phyloP scores from a whole-genome alignment of 768 basidiomycete genomes.

The Exsudoporus frostii region DNA sequence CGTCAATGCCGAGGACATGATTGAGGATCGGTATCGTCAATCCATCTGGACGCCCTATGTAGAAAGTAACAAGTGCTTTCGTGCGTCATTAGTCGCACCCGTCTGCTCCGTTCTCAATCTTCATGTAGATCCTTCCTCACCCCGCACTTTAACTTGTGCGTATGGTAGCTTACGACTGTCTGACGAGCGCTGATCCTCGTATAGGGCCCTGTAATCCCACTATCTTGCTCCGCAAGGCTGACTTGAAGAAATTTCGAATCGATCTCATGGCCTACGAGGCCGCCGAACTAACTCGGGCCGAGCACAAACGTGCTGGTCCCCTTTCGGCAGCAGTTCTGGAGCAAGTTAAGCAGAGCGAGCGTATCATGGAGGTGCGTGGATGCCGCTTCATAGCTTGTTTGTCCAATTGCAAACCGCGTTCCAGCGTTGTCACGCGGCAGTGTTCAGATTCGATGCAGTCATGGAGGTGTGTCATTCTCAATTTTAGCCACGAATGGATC shows the following conservation, averaged over 20 bases:
- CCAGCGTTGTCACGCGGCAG: constrained; percentile 3
- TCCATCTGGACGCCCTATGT: constrained; percentile 21
- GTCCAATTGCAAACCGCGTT: background rate
- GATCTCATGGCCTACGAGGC: constrained; percentile 3
- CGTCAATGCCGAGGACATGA: background rate
- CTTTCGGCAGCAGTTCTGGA: background rate
- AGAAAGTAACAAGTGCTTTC: constrained; percentile 20
- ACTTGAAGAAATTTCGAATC: constrained; percentile 8
- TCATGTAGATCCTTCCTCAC: background rate
- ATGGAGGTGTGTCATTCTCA: constrained; percentile 17
- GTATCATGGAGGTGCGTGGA: background rate
- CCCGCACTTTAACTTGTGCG: constrained; percentile 10
- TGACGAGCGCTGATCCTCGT: background rate
- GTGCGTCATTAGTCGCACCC: constrained; percentile 12
- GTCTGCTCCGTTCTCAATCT: background rate
- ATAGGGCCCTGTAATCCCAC: constrained; percentile 18
- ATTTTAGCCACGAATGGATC: background rate
- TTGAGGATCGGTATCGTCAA: background rate
- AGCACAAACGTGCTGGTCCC: background rate
- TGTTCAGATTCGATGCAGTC: constrained; percentile 6
- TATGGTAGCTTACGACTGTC: background rate
- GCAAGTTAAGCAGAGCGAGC: background rate
- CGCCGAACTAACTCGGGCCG: background rate
- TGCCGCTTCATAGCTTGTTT: background rate
- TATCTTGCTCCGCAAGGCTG: constrained; percentile 18